Conservation (phyloP, 306 rosid genomes). For the Rubus idaeus region DNA sequence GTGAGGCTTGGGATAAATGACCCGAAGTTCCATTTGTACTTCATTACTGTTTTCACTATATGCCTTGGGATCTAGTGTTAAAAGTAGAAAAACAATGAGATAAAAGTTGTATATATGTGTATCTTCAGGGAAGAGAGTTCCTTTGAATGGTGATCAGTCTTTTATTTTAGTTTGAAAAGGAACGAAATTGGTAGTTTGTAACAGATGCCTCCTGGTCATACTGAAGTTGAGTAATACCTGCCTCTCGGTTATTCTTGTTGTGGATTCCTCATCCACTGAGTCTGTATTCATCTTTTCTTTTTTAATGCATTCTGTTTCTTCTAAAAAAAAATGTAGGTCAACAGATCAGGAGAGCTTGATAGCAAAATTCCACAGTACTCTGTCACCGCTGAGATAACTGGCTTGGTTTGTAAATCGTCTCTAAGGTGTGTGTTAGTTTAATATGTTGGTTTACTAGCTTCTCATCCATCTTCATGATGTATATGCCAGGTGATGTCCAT, state of each 20-base stretch:
- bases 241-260: too few relatives aligned
- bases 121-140: background rate
- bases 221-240: slow-evolving; percentile 16
- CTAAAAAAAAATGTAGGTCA: slow-evolving; percentile 45
- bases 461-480: slow-evolving; percentile 26
- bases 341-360: slow-evolving; percentile 74
- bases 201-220: background rate
- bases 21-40: background rate
- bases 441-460: background rate
- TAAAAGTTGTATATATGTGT: background rate
- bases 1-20: background rate
- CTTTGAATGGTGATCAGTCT: background rate
- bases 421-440: background rate
- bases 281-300: too few relatives aligned
- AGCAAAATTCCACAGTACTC: slow-evolving; percentile 66
- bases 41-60: background rate
- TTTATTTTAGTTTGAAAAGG: background rate
- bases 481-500: slow-evolving; percentile 57
- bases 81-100: background rate
- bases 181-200: background rate
- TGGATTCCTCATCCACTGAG: too few relatives aligned
- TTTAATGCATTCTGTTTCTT: too few relatives aligned
- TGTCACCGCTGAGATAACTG: slow-evolving; percentile 66
- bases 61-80: background rate
- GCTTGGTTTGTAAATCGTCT: slow-evolving; percentile 57